Conservation (phyloP, 805 yeast genomes). For the Teunomyces kruisii region DNA sequence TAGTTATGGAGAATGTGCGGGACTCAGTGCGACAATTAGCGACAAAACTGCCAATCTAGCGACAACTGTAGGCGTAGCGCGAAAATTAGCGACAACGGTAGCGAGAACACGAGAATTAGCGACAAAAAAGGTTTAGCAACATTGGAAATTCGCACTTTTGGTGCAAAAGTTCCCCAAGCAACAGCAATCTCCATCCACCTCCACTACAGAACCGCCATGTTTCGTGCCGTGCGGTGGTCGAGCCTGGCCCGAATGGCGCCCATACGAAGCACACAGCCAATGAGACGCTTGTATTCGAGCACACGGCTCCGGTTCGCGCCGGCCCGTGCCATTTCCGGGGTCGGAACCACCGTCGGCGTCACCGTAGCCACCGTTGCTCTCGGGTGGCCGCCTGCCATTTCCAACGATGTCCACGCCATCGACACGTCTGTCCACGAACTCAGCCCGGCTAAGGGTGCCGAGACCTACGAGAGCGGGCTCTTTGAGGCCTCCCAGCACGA, state of each 20-base stretch:
- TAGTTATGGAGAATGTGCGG: too few species aligned
- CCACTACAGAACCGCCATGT: background rate
- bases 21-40: too few species aligned
- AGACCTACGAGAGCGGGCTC: conserved; percentile 70
- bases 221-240: background rate
- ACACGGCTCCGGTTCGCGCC: background rate
- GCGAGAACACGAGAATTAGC: too few species aligned
- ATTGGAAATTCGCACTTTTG: too few species aligned
- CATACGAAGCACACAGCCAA: background rate
- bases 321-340: background rate
- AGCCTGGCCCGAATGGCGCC: background rate
- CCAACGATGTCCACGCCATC: conserved; percentile 32
- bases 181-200: background rate
- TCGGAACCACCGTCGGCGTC: conserved; percentile 1
- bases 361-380: background rate
- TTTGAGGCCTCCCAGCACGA: conserved; percentile 61
- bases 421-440: conserved; percentile 39
- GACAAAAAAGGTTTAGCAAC: too few species aligned
- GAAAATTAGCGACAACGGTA: too few species aligned
- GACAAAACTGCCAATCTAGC: too few species aligned
- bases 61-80: too few species aligned
- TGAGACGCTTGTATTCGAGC: background rate
- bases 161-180: too few species aligned
- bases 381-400: background rate
- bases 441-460: conserved; percentile 48